These are phyloP conservation scores for Eutypella sp. DNA, from an alignment of 2,329 filamentous ascomycete species.

Conservation along the genomic window DNA sequence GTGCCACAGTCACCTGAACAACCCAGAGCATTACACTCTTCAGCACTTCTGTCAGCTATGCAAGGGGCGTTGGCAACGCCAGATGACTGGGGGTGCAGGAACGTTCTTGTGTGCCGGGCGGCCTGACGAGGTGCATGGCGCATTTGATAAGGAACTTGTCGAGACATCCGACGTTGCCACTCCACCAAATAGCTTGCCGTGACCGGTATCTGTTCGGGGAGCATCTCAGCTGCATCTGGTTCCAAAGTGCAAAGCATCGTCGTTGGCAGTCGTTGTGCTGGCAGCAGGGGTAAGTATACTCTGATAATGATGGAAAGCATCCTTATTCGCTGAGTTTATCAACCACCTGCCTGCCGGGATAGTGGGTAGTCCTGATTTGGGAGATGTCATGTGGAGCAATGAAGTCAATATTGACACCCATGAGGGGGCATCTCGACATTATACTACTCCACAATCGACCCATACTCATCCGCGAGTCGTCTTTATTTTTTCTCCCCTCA, in stretches of 20 bases:
- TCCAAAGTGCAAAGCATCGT: neutral
- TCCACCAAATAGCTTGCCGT: neutral
- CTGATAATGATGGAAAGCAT: neutral
- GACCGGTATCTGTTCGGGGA: neutral
- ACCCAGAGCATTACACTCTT: slow-evolving; percentile 10
- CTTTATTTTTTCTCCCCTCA: too few relatives aligned
- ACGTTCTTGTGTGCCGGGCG: slow-evolving; percentile 9
- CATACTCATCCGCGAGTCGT: too few relatives aligned
- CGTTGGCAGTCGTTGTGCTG: too few relatives aligned
- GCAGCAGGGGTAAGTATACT: neutral
- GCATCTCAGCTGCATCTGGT: neutral
- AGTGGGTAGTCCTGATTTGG: neutral
- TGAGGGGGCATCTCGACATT: neutral
- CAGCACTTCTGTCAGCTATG: neutral
- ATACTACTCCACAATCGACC: neutral
- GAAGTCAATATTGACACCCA: slow-evolving; percentile 1
- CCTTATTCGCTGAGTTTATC: neutral
- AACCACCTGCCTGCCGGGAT: neutral
- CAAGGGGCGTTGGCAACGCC: slow-evolving; percentile 10
- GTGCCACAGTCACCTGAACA: neutral
- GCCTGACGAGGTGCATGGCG: slow-evolving; percentile 12
- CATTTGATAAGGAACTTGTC: slow-evolving; percentile 16
- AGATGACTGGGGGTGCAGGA: slow-evolving; percentile 13
- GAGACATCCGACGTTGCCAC: slow-evolving; percentile 9
- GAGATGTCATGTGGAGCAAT: neutral